These are phyloP conservation scores for Botrytis medusae DNA, from an alignment of 2,329 filamentous ascomycete species.

Conservation along the genomic window DNA sequence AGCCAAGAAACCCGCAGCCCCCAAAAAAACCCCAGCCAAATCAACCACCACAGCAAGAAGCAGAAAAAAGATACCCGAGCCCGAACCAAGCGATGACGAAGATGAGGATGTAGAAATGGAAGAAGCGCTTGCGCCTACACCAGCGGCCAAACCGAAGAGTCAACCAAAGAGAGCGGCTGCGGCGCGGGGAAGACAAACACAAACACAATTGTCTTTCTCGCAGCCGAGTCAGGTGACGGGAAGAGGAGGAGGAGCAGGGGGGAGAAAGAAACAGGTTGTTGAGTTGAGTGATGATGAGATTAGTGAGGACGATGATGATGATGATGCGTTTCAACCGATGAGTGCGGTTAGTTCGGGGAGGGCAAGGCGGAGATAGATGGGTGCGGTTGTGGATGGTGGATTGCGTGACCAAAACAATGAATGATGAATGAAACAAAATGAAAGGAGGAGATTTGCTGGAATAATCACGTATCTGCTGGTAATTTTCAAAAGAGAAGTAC, in stretches of 20 bases:
- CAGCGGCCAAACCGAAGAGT: conserved; percentile 41
- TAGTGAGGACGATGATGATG: conserved; percentile 46
- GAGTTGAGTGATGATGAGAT: conserved; percentile 68
- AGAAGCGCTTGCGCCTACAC: conserved; percentile 42
- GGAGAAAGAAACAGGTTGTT: conserved; percentile 39
- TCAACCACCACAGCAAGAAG: conserved; percentile 43
- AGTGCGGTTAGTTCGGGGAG: conserved; percentile 19
- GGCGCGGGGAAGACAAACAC: conserved; percentile 46
- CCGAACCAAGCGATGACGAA: conserved; percentile 43
- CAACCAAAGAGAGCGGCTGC: conserved; percentile 36
- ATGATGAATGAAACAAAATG: neutral
- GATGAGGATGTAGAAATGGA: conserved; percentile 56
- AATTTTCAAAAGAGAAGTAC: neutral
- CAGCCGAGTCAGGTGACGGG: conserved; percentile 32
- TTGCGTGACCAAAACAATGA: too few relatives aligned
- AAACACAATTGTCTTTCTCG: conserved; percentile 53
- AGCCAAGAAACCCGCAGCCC: conserved; percentile 40
- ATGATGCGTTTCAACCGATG: conserved; percentile 56
- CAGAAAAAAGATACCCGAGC: conserved; percentile 43
- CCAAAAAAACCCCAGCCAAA: conserved; percentile 43
- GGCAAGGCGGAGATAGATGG: neutral
- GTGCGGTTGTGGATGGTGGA: neutral
- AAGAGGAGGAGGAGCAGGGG: neutral
- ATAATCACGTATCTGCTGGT: too few relatives aligned
- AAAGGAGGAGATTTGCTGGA: too few relatives aligned